Evolutionary conservation across 768 basidiomycete species (phyloP).

Genomic region (Sistotremastrum suecicum): DNA sequence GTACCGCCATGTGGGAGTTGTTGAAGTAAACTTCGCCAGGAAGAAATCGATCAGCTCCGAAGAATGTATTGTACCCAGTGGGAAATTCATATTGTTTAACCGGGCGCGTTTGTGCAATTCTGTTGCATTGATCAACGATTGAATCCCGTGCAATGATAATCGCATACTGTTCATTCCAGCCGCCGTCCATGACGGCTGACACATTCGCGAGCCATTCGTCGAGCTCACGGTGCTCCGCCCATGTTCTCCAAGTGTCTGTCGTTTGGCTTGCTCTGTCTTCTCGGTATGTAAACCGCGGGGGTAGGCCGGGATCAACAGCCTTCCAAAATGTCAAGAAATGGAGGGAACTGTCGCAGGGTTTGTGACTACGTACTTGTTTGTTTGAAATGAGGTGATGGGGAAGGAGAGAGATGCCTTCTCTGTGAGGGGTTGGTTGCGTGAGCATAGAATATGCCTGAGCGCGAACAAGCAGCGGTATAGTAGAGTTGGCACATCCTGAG

Average conservation of each 20-base stretch:
- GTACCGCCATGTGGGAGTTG: constrained; percentile 46
- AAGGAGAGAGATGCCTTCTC: constrained; percentile 47
- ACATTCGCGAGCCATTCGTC: constrained; percentile 92
- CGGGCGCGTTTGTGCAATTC: constrained; percentile 42
- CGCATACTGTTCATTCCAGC: constrained; percentile 79
- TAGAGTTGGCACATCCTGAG: not conserved
- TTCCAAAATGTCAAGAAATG: constrained; percentile 19
- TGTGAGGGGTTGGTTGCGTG: constrained; percentile 27
- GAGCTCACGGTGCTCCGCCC: constrained; percentile 70
- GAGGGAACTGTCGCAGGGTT: not conserved
- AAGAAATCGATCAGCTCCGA: constrained; percentile 66
- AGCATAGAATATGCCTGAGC: constrained; percentile 67
- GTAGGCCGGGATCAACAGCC: constrained; percentile 58
- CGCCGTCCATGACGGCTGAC: constrained; percentile 71
- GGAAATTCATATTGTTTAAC: constrained; percentile 85
- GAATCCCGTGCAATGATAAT: not conserved
- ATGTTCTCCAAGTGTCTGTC: constrained; percentile 67
- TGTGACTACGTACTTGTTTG: constrained; percentile 36
- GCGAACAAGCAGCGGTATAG: constrained; percentile 16
- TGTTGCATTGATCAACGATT: constrained; percentile 14
- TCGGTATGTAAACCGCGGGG: constrained; percentile 55
- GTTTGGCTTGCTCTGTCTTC: constrained; percentile 61
- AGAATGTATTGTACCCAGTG: constrained; percentile 77
- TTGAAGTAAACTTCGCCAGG: constrained; percentile 86
- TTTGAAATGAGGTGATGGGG: constrained; percentile 86